Evolutionary conservation across 1,284 basidiomycete species (phyloP).

Genomic region (Exobasidium rhododendri): DNA sequence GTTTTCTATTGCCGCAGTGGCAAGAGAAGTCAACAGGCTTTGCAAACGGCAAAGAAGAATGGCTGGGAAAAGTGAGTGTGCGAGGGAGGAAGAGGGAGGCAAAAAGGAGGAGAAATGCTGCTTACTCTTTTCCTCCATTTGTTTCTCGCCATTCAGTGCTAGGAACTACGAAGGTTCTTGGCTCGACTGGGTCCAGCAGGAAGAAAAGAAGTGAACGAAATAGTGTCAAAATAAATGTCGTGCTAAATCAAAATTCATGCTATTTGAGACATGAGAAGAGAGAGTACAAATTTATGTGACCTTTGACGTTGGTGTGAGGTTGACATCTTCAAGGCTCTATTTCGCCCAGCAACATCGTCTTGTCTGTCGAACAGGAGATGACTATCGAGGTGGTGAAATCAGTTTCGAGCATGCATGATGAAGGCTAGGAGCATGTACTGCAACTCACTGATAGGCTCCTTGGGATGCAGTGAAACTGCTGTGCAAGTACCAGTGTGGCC

Average conservation of each 20-base stretch:
- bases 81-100: not conserved
- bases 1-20: constrained; percentile 94
- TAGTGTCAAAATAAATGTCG: not conserved
- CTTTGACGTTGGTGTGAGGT: too few species aligned
- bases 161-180: constrained; percentile 28
- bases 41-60: constrained; percentile 76
- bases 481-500: constrained; percentile 54
- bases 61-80: constrained; percentile 74
- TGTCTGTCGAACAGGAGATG: constrained; percentile 43
- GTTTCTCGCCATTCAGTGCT: constrained; percentile 8
- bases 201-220: constrained; percentile 11
- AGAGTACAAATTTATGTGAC: too few species aligned
- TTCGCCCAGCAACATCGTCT: constrained; percentile 46
- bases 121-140: not conserved
- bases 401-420: constrained; percentile 9
- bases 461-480: constrained; percentile 50
- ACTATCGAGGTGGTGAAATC: constrained; percentile 22
- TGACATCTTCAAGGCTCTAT: constrained; percentile 27
- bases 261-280: not conserved
- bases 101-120: not conserved
- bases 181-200: constrained; percentile 33
- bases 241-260: not conserved
- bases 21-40: constrained; percentile 74
- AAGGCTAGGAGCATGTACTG: constrained; percentile 10
- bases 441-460: constrained; percentile 43